Evolutionary conservation across 2,329 filamentous ascomycete genomes (phyloP).

Genomic region (Metarhizium rileyi): DNA sequence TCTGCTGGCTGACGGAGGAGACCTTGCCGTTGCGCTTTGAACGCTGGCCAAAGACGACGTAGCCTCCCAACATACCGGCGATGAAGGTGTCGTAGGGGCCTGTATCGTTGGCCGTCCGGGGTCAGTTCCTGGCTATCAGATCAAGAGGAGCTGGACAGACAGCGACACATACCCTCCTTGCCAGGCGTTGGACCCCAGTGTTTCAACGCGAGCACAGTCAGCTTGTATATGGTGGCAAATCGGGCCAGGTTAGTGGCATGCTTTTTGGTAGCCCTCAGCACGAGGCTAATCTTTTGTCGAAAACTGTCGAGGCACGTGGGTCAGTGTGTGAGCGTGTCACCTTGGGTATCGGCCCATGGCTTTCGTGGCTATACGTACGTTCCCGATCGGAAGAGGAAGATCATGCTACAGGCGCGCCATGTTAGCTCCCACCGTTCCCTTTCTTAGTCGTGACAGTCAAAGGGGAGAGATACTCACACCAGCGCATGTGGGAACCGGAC

Average conservation of each 20-base stretch:
- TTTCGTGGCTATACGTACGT: constrained; percentile 48
- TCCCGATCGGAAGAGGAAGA: constrained; percentile 89
- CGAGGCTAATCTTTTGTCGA: constrained; percentile 65
- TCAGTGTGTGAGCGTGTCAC: constrained; percentile 10
- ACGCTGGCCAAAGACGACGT: constrained; percentile 74
- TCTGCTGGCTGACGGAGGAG: constrained; percentile 85
- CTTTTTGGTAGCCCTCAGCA: constrained; percentile 77
- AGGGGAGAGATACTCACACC: constrained; percentile 43
- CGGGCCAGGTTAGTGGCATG: constrained; percentile 87
- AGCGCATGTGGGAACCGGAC: constrained; percentile 96
- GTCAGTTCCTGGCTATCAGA: not conserved
- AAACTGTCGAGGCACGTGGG: constrained; percentile 31
- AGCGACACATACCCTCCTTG: constrained; percentile 39
- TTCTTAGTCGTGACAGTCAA: not conserved
- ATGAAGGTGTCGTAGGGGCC: constrained; percentile 76
- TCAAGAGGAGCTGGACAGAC: not conserved
- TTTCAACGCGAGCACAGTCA: constrained; percentile 65
- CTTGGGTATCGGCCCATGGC: not conserved
- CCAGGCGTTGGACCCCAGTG: constrained; percentile 47
- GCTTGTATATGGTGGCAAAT: constrained; percentile 88
- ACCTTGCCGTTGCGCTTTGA: constrained; percentile 55
- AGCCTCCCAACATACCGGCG: constrained; percentile 80
- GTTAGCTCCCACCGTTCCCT: constrained; percentile 11
- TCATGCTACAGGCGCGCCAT: constrained; percentile 54
- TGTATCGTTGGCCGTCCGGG: constrained; percentile 18